Evolutionary conservation across 306 rosid genomes (phyloP).

Genomic region (Corylus avellana): DNA sequence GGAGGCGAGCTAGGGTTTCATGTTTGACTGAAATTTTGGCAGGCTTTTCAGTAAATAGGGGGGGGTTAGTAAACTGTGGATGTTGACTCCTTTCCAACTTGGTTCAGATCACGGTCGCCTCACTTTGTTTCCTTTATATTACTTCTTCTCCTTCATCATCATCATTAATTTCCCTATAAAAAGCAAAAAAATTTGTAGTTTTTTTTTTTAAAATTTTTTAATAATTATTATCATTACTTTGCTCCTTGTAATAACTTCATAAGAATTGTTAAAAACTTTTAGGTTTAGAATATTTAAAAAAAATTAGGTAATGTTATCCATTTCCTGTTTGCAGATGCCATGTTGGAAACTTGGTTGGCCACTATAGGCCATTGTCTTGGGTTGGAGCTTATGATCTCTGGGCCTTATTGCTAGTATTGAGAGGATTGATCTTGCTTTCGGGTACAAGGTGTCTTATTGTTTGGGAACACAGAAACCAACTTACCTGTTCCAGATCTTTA

Average conservation of each 20-base stretch:
- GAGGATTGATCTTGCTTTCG: constrained; percentile 54
- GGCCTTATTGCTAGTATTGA: constrained; percentile 22
- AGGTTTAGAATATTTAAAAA: background rate
- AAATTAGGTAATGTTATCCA: background rate
- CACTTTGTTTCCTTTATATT: constrained; percentile 31
- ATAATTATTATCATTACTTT: background rate
- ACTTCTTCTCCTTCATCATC: constrained; percentile 18
- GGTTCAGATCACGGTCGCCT: constrained; percentile 39
- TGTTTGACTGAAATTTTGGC: constrained; percentile 47
- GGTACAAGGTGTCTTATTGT: constrained; percentile 51
- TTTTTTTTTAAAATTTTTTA: no score
- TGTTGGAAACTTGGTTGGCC: constrained; percentile 61
- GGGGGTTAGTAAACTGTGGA: constrained; percentile 45
- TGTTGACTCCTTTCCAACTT: constrained; percentile 54
- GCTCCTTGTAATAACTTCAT: background rate
- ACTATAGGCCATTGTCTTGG: constrained; percentile 33
- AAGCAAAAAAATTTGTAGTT: constrained; percentile 24
- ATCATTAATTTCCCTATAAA: constrained; percentile 12
- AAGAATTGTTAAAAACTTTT: background rate
- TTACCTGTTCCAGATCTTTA: constrained; percentile 33
- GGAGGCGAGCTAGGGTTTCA: constrained; percentile 44
- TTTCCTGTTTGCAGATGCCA: constrained; percentile 34
- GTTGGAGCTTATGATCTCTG: constrained; percentile 32
- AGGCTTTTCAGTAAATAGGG: constrained; percentile 40
- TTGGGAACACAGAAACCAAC: constrained; percentile 52